A percentile compares a stretch with the other conserved stretches of the same genome.
These are phyloP conservation scores for Solanum ossicruentum DNA, from an alignment of 257 asterid genomes.

Conservation along the genomic window DNA sequence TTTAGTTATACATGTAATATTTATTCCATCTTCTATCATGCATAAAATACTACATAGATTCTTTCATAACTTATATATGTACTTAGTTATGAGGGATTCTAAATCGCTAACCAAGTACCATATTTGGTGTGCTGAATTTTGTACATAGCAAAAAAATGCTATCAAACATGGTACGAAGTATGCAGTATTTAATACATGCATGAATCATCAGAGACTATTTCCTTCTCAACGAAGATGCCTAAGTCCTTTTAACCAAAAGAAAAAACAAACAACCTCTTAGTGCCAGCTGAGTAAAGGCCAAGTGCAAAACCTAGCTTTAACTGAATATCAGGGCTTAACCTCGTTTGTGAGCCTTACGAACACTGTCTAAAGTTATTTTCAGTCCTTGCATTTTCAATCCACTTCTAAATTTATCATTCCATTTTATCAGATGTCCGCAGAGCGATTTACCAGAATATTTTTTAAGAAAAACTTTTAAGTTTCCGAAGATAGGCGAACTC, in stretches of 20 bases:
- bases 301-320: neutral
- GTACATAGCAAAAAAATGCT: neutral
- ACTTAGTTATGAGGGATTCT: neutral
- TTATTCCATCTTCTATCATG: neutral
- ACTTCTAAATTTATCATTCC: neutral
- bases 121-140: neutral
- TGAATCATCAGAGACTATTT: neutral
- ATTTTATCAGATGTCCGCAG: neutral
- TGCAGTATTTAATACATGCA: neutral
- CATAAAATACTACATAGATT: neutral
- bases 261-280: neutral
- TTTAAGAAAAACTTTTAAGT: neutral
- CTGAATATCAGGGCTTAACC: neutral
- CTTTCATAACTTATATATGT: neutral
- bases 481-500: neutral
- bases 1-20: neutral
- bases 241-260: no score
- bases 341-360: neutral
- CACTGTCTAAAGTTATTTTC: neutral
- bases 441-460: neutral
- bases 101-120: neutral
- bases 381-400: neutral
- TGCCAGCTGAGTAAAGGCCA: neutral
- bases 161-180: neutral
- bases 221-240: no score